These are phyloP conservation scores for Thuidium tamariscinum DNA, from an alignment of 225 moss, liverwort and hornwort species.

Conservation along the genomic window DNA sequence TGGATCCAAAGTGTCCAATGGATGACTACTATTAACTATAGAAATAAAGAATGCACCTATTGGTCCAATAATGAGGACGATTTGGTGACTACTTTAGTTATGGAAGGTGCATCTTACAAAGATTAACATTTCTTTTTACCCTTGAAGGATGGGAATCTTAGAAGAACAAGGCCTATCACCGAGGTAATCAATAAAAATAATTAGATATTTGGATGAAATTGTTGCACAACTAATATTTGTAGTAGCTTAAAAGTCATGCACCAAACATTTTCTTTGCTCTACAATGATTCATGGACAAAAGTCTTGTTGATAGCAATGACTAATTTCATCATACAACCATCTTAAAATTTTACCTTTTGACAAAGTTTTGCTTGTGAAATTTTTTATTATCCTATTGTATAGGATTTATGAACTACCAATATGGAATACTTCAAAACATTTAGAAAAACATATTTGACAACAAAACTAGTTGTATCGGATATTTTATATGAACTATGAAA, in stretches of 20 bases:
- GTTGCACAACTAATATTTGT: accelerated
- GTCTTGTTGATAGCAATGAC: not conserved
- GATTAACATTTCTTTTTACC: not conserved
- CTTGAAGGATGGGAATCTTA: too few relatives aligned
- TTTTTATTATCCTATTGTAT: not conserved
- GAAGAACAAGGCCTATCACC: not conserved
- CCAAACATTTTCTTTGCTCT: accelerated
- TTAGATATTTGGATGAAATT: not conserved
- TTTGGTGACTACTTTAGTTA: not conserved
- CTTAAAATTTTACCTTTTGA: not conserved
- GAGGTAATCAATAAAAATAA: not conserved
- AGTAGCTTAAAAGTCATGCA: not conserved
- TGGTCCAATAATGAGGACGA: too few relatives aligned
- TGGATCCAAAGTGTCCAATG: too few relatives aligned
- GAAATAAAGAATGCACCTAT: not conserved
- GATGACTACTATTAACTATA: not conserved
- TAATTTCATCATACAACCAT: accelerated
- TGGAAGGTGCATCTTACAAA: accelerated
- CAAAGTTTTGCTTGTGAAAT: not conserved
- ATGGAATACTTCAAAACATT: accelerated
- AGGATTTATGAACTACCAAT: accelerated
- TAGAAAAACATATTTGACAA: not conserved
- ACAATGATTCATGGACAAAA: accelerated
- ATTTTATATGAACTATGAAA: not conserved
- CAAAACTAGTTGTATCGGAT: not conserved